These are phyloP conservation scores for Lentinula detonsa DNA, from an alignment of 768 basidiomycete species.

Conservation along the genomic window DNA sequence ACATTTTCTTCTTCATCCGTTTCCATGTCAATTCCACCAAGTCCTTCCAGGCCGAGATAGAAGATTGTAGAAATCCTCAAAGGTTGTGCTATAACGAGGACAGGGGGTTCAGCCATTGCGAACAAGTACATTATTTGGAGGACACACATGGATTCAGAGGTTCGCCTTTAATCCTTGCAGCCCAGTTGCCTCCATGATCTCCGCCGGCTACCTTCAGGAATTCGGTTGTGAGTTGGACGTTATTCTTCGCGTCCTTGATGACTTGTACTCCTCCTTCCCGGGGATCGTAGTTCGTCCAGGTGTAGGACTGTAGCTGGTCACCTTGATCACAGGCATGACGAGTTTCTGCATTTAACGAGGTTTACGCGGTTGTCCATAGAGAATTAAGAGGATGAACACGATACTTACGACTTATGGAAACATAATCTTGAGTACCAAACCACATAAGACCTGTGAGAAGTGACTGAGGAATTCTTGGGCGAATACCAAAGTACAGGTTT, in stretches of 20 bases:
- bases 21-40: conserved; percentile 78
- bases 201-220: conserved; percentile 85
- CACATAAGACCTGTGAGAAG: conserved; percentile 91
- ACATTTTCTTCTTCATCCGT: conserved; percentile 74
- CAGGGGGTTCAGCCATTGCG: not conserved
- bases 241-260: conserved; percentile 75
- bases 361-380: not conserved
- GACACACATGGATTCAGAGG: conserved; percentile 62
- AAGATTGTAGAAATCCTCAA: conserved; percentile 77
- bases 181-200: conserved; percentile 84
- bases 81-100: conserved; percentile 27
- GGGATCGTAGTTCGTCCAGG: conserved; percentile 84
- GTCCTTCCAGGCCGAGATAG: conserved; percentile 83
- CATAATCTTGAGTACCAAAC: conserved; percentile 86
- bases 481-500: conserved; percentile 91
- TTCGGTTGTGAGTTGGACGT: conserved; percentile 79
- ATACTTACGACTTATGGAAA: conserved; percentile 59
- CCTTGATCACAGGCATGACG: conserved; percentile 89
- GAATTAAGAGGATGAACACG: conserved; percentile 1
- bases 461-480: conserved; percentile 82
- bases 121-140: not conserved
- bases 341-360: conserved; percentile 39
- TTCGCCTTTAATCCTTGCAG: conserved; percentile 74
- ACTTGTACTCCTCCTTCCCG: conserved; percentile 84
- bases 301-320: conserved; percentile 75